Conservation (phyloP, 2,329 filamentous ascomycete genomes). For the Trichocomaceae sp. region DNA sequence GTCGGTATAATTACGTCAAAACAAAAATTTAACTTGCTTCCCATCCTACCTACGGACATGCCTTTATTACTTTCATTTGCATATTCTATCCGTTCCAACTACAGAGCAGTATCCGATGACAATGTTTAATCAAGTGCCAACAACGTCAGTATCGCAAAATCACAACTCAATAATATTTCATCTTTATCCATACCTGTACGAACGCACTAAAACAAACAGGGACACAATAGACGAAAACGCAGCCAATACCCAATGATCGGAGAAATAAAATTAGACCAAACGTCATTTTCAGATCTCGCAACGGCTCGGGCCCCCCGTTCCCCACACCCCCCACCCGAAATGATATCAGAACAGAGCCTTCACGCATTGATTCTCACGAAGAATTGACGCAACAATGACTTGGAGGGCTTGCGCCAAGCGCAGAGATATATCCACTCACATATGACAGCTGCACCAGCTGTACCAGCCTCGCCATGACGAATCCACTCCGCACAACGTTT, state of each 20-base stretch:
- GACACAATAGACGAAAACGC: no score
- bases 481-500: not conserved
- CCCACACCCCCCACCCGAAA: not conserved
- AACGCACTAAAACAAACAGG: no score
- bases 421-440: not conserved
- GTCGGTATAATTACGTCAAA: not conserved
- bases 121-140: no score
- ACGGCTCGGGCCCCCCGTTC: not conserved
- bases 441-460: not conserved
- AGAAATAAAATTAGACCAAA: not conserved
- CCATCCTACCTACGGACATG: no score
- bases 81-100: no score
- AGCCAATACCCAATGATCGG: not conserved
- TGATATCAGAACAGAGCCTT: not conserved
- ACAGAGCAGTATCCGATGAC: no score
- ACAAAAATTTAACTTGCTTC: not conserved
- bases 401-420: not conserved
- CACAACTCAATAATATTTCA: no score
- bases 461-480: not conserved
- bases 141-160: no score
- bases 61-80: no score
- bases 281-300: conserved; percentile 6
- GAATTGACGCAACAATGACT: conserved; percentile 9
- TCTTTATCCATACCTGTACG: no score
- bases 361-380: no score